Conservation (phyloP, 805 yeast genomes). For the Lachancea thermotolerans region DNA sequence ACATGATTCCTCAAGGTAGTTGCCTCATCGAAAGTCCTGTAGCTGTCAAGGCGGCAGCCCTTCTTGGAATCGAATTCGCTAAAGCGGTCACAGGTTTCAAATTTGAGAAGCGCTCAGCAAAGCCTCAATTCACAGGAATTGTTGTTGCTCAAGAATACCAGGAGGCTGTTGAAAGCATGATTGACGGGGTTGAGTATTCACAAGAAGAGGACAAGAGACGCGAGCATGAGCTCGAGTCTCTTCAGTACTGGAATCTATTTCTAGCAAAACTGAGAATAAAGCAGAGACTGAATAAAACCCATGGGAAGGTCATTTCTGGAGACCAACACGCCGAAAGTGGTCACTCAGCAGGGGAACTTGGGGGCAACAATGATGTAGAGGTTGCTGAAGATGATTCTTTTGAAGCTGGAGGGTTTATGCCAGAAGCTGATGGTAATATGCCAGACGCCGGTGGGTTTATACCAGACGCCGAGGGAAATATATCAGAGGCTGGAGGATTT, state of each 20-base stretch:
- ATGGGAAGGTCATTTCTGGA: constrained; percentile 32
- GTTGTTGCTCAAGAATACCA: constrained; percentile 56
- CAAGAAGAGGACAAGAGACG: constrained; percentile 35
- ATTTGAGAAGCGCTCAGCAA: constrained; percentile 48
- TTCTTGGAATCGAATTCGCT: constrained; percentile 70
- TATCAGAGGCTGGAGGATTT: constrained; percentile 4
- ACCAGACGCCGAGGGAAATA: neutral
- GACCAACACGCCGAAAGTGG: too few species aligned
- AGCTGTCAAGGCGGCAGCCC: constrained; percentile 64
- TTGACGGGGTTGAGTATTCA: constrained; percentile 24
- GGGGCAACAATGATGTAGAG: constrained; percentile 2
- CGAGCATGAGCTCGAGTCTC: constrained; percentile 42
- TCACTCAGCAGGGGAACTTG: neutral
- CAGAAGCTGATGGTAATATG: constrained; percentile 5
- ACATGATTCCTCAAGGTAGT: constrained; percentile 83
- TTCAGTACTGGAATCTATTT: constrained; percentile 32
- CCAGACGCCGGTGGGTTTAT: constrained; percentile 2
- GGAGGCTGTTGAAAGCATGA: constrained; percentile 29
- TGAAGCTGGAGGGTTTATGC: constrained; percentile 6
- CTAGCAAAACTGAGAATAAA: constrained; percentile 30
- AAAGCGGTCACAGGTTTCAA: constrained; percentile 85
- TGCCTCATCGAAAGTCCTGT: constrained; percentile 47
- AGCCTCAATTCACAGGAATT: constrained; percentile 67
- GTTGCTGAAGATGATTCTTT: constrained; percentile 17
- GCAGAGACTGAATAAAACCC: constrained; percentile 38